Conservation (phyloP, 1,139 yeast species). For the Arxiozyma bovina region DNA sequence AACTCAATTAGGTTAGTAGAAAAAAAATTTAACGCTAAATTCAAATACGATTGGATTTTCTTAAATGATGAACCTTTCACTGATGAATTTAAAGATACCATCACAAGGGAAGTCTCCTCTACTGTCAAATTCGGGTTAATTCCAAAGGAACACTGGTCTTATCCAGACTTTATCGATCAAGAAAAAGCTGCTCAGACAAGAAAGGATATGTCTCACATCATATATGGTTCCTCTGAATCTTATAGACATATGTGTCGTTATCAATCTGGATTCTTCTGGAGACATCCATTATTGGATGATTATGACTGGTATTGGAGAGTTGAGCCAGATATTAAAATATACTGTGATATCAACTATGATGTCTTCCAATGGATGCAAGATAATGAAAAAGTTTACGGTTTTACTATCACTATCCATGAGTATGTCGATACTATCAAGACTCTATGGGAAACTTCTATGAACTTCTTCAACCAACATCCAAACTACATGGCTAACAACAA, state of each 20-base stretch:
- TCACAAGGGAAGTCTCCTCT: constrained; percentile 39
- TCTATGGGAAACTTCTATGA: constrained; percentile 69
- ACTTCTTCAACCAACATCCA: constrained; percentile 56
- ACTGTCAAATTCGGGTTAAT: constrained; percentile 52
- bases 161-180: constrained; percentile 53
- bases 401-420: constrained; percentile 78
- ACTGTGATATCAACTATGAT: constrained; percentile 76
- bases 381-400: constrained; percentile 63
- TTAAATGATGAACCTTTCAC: constrained; percentile 63
- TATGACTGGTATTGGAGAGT: constrained; percentile 94
- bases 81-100: constrained; percentile 42
- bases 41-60: constrained; percentile 72
- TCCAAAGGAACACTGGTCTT: constrained; percentile 44
- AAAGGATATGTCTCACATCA: constrained; percentile 43
- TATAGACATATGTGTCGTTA: constrained; percentile 88
- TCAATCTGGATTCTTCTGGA: constrained; percentile 85
- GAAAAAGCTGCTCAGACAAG: constrained; percentile 48
- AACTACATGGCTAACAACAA: constrained; percentile 57
- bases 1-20: constrained; percentile 50
- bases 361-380: constrained; percentile 77
- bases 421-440: constrained; percentile 70
- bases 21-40: constrained; percentile 54
- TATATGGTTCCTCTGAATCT: constrained; percentile 56
- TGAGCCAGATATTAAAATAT: constrained; percentile 72
- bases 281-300: constrained; percentile 61